These are phyloP conservation scores for Exophiala bonariae DNA, from an alignment of 2,329 filamentous ascomycete genomes.

Conservation along the genomic window DNA sequence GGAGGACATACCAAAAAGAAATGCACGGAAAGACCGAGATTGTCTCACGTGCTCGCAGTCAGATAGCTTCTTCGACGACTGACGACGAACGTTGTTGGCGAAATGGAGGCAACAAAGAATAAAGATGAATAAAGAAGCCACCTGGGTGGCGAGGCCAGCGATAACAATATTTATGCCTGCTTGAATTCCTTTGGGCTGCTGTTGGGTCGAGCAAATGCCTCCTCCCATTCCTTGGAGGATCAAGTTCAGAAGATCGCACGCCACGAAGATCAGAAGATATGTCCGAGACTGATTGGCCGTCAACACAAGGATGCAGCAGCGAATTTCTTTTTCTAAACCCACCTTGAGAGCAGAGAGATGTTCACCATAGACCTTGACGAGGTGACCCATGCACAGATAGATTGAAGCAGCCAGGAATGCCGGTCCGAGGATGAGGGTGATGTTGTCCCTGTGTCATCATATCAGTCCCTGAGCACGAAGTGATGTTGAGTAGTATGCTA, in stretches of 20 bases:
- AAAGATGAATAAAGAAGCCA: slow-evolving; percentile 51
- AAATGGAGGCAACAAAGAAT: slow-evolving; percentile 41
- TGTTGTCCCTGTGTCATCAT: slow-evolving; percentile 43
- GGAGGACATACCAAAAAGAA: not conserved
- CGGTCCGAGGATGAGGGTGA: slow-evolving; percentile 58
- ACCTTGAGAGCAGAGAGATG: too few species aligned
- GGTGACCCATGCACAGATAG: slow-evolving; percentile 58
- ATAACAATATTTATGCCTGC: slow-evolving; percentile 49
- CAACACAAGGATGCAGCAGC: slow-evolving; percentile 29
- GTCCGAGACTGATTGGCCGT: slow-evolving; percentile 33
- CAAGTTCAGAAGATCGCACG: slow-evolving; percentile 62
- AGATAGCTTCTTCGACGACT: not conserved
- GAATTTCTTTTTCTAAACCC: too few species aligned
- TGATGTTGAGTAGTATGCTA: too few species aligned
- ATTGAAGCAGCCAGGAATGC: slow-evolving; percentile 65
- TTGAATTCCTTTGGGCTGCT: slow-evolving; percentile 34
- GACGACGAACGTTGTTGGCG: not conserved
- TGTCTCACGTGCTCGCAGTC: not conserved
- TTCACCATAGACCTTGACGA: slow-evolving; percentile 37
- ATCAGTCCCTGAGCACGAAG: slow-evolving; percentile 15
- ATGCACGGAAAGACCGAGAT: too few species aligned
- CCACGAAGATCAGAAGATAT: slow-evolving; percentile 53
- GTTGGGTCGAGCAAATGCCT: slow-evolving; percentile 49
- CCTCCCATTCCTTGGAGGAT: slow-evolving; percentile 62
- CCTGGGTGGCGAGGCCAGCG: slow-evolving; percentile 51